Percentiles rank a stretch among this genome's conserved stretches.
Evolutionary conservation across 345 rosid genomes (phyloP).

Genomic region (Barbarea vulgaris): DNA sequence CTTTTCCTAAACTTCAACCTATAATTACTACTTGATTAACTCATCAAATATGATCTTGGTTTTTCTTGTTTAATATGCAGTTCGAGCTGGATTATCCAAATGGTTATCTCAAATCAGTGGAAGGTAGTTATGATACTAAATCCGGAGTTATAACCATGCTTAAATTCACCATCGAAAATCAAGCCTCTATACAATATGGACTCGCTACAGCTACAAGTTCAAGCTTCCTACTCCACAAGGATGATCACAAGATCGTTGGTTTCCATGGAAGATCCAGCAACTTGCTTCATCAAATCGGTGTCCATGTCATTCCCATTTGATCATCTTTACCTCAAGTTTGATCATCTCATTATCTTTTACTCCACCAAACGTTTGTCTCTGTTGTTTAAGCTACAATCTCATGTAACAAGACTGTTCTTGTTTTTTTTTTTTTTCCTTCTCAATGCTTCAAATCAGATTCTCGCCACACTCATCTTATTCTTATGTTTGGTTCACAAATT

Average conservation of each 20-base stretch:
- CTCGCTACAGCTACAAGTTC: not conserved
- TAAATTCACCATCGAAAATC: conserved; percentile 9
- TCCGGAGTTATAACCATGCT: conserved; percentile 20
- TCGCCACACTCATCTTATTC: not conserved
- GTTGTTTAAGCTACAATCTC: not conserved
- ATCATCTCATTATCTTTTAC: not conserved
- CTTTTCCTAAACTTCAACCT: too few species aligned
- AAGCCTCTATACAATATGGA: not conserved
- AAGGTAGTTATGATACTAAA: conserved; percentile 4
- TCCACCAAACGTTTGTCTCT: not conserved
- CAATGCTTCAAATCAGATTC: not conserved
- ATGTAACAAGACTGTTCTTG: not conserved
- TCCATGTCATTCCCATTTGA: not conserved
- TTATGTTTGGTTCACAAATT: conserved; percentile 26
- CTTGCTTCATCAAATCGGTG: conserved; percentile 8
- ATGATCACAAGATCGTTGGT: conserved; percentile 1
- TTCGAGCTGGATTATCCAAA: too few species aligned
- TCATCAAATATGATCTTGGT: too few species aligned
- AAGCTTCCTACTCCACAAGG: not conserved
- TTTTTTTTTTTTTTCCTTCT: too few species aligned
- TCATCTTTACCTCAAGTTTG: too few species aligned
- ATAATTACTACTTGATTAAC: too few species aligned
- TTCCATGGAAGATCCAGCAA: conserved; percentile 32
- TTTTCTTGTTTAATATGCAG: too few species aligned
- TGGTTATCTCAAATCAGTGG: conserved; percentile 8